Conservation (phyloP, 768 basidiomycete genomes). For the Lactifluus echinatus region DNA sequence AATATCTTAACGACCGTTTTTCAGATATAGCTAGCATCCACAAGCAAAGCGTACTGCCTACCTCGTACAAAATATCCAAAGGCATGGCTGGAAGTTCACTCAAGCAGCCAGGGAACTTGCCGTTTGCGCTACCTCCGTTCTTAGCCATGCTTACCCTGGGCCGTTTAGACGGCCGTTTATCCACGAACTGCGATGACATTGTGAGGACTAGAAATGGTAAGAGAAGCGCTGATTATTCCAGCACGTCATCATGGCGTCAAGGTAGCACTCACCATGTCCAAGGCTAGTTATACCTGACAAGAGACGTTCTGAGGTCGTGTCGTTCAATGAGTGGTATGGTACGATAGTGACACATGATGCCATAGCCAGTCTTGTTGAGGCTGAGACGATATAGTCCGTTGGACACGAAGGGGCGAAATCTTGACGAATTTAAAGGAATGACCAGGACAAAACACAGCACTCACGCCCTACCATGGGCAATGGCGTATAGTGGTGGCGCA, state of each 20-base stretch:
- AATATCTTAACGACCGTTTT: constrained; percentile 23
- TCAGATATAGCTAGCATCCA: neutral
- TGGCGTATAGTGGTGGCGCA: no score
- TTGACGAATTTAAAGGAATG: no score
- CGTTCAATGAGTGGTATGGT: neutral
- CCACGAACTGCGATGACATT: neutral
- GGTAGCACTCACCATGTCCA: neutral
- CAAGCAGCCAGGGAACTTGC: constrained; percentile 4
- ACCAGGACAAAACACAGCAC: no score
- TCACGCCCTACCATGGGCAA: no score
- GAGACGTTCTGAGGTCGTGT: neutral
- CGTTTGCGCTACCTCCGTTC: neutral
- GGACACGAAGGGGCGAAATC: no score
- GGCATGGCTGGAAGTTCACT: constrained; percentile 21
- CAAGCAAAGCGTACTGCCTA: neutral
- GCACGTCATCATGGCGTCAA: neutral
- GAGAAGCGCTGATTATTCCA: neutral
- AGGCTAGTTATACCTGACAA: neutral
- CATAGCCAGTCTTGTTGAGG: neutral
- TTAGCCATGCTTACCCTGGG: neutral
- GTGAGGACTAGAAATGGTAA: neutral
- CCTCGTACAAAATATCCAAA: constrained; percentile 27
- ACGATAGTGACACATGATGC: neutral
- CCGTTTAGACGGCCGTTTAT: neutral
- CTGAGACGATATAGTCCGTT: no score